Percentiles rank a stretch among this genome's conserved stretches.
Evolutionary conservation across 805 yeast genomes (phyloP).

Genomic region (Yarrowia sp.): DNA sequence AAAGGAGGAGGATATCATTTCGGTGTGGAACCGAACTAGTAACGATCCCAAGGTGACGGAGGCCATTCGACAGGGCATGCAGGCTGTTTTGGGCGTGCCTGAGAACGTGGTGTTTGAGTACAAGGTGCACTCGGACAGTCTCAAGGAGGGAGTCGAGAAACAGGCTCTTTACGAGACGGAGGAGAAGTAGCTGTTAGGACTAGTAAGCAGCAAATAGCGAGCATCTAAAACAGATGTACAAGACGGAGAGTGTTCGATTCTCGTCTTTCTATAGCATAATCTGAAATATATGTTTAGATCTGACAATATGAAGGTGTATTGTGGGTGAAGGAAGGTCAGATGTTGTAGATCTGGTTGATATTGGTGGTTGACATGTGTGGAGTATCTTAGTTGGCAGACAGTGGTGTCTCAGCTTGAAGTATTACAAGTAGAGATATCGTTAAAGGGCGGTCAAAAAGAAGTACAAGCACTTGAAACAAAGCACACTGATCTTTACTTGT

Average conservation of each 20-base stretch:
- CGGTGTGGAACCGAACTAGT: conserved; percentile 56
- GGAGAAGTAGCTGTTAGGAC: not conserved
- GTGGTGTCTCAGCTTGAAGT: too few species aligned
- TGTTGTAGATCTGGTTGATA: not conserved
- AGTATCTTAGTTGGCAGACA: too few species aligned
- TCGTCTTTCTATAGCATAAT: conserved; percentile 19
- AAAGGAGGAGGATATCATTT: conserved; percentile 56
- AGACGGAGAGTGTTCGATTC: conserved; percentile 24
- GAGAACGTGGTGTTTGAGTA: conserved; percentile 33
- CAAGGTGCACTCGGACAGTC: conserved; percentile 37
- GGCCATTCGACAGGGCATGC: conserved; percentile 32
- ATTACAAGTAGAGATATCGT: too few species aligned
- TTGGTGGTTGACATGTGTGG: too few species aligned
- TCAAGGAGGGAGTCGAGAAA: conserved; percentile 34
- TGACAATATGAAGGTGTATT: not conserved
- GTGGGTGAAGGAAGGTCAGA: not conserved
- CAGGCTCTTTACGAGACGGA: conserved; percentile 25
- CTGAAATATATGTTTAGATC: not conserved
- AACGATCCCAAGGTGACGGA: conserved; percentile 37
- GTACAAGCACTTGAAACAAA: too few species aligned
- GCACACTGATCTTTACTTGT: too few species aligned
- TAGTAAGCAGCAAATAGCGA: not conserved
- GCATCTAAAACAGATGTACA: not conserved
- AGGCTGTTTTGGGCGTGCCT: conserved; percentile 30
- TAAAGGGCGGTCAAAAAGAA: too few species aligned